Conservation (phyloP, 192 early-diverging fungal species). For the Coemansia sp. region DNA sequence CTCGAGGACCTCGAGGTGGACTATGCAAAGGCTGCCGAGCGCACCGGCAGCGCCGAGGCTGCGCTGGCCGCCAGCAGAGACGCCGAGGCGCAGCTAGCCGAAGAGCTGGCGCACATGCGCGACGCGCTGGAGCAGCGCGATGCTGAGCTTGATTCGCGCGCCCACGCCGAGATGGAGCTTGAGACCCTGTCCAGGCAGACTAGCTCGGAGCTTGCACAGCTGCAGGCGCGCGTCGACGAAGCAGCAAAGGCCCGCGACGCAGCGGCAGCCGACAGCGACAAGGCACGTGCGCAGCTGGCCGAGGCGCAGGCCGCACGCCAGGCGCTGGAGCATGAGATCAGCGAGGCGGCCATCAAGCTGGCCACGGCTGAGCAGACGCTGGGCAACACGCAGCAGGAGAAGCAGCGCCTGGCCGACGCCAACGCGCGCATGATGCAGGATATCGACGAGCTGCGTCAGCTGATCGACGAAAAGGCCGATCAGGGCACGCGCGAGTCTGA, state of each 20-base stretch:
- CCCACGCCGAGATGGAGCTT: slow-evolving; percentile 16
- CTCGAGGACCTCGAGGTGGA: slow-evolving; percentile 30
- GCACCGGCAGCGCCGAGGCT: slow-evolving; percentile 24
- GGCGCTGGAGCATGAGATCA: slow-evolving; percentile 20
- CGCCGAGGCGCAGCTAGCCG: slow-evolving; percentile 18
- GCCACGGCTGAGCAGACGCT: slow-evolving; percentile 53
- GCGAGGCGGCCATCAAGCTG: slow-evolving; percentile 56
- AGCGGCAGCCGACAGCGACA: slow-evolving; percentile 4
- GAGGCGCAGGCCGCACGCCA: slow-evolving; percentile 28
- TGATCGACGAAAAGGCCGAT: slow-evolving; percentile 61
- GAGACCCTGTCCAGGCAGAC: slow-evolving; percentile 18
- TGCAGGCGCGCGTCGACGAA: slow-evolving; percentile 20
- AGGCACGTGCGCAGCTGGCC: slow-evolving; percentile 14
- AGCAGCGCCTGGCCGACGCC: slow-evolving; percentile 31
- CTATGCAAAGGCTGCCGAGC: slow-evolving; percentile 18
- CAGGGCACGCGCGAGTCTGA: slow-evolving; percentile 59
- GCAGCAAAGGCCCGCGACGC: slow-evolving; percentile 9
- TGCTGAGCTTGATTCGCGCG: slow-evolving; percentile 16
- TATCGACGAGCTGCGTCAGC: slow-evolving; percentile 52
- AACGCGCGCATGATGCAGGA: slow-evolving; percentile 51
- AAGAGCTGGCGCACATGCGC: slow-evolving; percentile 19
- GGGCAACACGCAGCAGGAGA: slow-evolving; percentile 33
- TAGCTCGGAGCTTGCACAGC: slow-evolving; percentile 5
- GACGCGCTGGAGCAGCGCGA: slow-evolving; percentile 21
- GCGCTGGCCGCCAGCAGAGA: slow-evolving; percentile 17